These are phyloP conservation scores for Aspergillus leporis DNA, from an alignment of 495 filamentous ascomycete genomes.

Conservation along the genomic window DNA sequence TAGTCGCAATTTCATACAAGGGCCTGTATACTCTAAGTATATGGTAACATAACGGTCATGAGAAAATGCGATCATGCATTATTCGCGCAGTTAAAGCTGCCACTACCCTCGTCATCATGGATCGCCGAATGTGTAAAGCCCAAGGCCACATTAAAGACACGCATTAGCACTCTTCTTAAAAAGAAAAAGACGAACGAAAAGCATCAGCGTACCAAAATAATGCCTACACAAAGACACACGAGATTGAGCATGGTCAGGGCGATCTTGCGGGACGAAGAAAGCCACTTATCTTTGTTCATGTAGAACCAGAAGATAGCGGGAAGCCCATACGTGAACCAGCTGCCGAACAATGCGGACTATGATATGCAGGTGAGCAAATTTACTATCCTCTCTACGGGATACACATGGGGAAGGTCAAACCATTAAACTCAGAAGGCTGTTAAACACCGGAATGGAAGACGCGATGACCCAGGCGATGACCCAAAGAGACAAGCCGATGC, in stretches of 20 bases:
- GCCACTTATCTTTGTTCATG: constrained; percentile 32
- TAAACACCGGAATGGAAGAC: constrained; percentile 66
- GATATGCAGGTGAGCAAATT: not conserved
- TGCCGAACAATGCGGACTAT: constrained; percentile 29
- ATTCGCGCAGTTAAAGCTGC: not conserved
- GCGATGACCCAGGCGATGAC: constrained; percentile 66
- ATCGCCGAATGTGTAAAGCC: not conserved
- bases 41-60: no score
- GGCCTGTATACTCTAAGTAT: no score
- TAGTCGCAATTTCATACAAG: no score
- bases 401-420: not conserved
- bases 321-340: constrained; percentile 39
- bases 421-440: constrained; percentile 52
- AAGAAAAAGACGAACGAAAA: not conserved
- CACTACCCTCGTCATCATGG: not conserved
- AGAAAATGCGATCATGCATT: not conserved
- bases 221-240: constrained; percentile 23
- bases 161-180: not conserved
- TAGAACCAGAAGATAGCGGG: constrained; percentile 39
- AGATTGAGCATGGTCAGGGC: constrained; percentile 31
- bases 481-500: constrained; percentile 53
- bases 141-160: not conserved
- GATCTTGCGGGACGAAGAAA: constrained; percentile 23
- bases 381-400: not conserved
- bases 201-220: constrained; percentile 22